Evolutionary conservation across 805 yeast species (phyloP), one percentile per base, ranked within the genome.

Genomic region (Saccharomycopsis selenospora): DNA sequence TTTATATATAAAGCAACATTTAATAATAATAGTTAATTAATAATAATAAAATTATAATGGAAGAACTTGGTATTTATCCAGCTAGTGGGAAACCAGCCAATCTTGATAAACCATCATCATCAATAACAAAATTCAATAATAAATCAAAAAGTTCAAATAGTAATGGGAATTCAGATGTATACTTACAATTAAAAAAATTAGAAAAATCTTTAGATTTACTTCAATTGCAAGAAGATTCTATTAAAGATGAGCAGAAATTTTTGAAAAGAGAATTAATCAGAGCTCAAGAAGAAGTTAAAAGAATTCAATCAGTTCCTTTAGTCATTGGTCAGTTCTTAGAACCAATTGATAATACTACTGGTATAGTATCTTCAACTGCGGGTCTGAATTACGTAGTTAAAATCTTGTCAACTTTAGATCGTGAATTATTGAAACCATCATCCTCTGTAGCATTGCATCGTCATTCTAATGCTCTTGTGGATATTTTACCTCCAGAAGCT

Each of bases 281-380:
- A 59, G 99, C 99, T 2, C 98, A 95, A 66, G 99, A 93, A 66
- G 99, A 93, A 68, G 99, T 93, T 41, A 91, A 93, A 67, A 79
- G 96, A 60, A 95, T 93, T 64, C 96, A 93, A 62, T 86, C 96
- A 2, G 99, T 93, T 45, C 99, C 99, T 13, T 75, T 95, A 56
- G 99, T 93, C 13, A 93, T 93, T 66, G 99, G 99, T 22, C 99
- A 93, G 68, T 95, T 93, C 61, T 73, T 93, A 57, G 99, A 93
- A 66, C 97, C 98, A 50, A 90, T 93, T 57, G 99, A 93, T 66
- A 93, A 90, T 65, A 82, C 86, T 58, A 87, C 96, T 3, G 99
- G 97, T 55, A 93, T 93, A 59, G 98, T 93, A 13, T 87, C 96
- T 11, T 86, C 96, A 14, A 93, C 99, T 23, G 93, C 99, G 1